These are phyloP conservation scores for Pezicula radicicola DNA, from an alignment of 2,329 filamentous ascomycete species.

Conservation along the genomic window DNA sequence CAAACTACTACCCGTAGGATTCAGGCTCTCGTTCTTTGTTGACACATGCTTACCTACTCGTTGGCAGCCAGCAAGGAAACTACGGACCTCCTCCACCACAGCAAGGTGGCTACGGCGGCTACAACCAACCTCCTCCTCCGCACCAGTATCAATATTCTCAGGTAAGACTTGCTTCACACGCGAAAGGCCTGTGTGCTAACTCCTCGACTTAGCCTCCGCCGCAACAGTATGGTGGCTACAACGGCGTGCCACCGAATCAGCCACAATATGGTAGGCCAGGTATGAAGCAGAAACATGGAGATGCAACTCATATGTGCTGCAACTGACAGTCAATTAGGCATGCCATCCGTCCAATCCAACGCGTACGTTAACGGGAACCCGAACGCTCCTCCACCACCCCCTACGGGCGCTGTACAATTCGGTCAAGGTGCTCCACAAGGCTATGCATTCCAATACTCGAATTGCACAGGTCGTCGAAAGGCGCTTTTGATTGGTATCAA, in stretches of 20 bases:
- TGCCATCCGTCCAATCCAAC: slow-evolving; percentile 45
- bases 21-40: slow-evolving; percentile 22
- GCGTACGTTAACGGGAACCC: slow-evolving; percentile 55
- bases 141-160: slow-evolving; percentile 34
- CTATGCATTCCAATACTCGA: slow-evolving; percentile 88
- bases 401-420: slow-evolving; percentile 68
- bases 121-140: slow-evolving; percentile 45
- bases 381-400: slow-evolving; percentile 60
- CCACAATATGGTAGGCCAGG: slow-evolving; percentile 48
- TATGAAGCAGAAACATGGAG: slow-evolving; percentile 27
- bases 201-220: slow-evolving; percentile 32
- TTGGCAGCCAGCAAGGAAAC: slow-evolving; percentile 20
- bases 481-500: slow-evolving; percentile 93
- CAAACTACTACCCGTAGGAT: slow-evolving; percentile 48
- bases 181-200: background rate
- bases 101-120: slow-evolving; percentile 40
- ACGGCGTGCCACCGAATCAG: slow-evolving; percentile 29
- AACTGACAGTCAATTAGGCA: slow-evolving; percentile 22
- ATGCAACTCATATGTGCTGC: slow-evolving; percentile 1
- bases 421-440: slow-evolving; percentile 75
- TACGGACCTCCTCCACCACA: slow-evolving; percentile 29
- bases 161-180: slow-evolving; percentile 11
- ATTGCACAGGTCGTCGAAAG: slow-evolving; percentile 84
- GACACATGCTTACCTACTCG: slow-evolving; percentile 19
- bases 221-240: slow-evolving; percentile 44